A percentile compares a stretch with the other conserved stretches of the same genome.
phyloP scores from a whole-genome alignment of 306 rosid species.

The Quercus cerris region DNA sequence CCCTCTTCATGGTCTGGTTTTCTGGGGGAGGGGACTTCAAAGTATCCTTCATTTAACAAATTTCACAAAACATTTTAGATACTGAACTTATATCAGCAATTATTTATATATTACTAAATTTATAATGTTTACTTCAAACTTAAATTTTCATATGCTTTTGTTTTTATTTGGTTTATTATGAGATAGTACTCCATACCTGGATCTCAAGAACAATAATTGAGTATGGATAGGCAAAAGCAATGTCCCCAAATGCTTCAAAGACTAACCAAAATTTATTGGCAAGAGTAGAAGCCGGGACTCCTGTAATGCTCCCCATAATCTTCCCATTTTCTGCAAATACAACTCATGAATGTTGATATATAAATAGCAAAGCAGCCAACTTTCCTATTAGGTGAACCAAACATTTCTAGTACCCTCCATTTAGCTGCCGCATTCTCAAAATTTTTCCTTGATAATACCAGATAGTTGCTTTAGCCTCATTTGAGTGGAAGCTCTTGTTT shows the following conservation, averaged over 20 bases:
- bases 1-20: constrained; percentile 79
- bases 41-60: constrained; percentile 61
- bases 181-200: constrained; percentile 41
- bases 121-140: not conserved
- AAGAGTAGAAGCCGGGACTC: constrained; percentile 55
- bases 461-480: not conserved
- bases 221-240: constrained; percentile 90
- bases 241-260: constrained; percentile 80
- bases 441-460: not conserved
- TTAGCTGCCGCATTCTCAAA: not conserved
- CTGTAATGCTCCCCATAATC: constrained; percentile 64
- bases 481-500: not conserved
- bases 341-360: not conserved
- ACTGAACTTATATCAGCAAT: not conserved
- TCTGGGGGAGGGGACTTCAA: constrained; percentile 79
- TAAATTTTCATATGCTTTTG: not conserved
- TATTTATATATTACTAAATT: too few relatives aligned
- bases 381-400: not conserved
- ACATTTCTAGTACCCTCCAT: not conserved
- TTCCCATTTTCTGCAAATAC: constrained; percentile 62
- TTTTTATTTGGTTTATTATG: not conserved
- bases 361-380: not conserved
- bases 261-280: constrained; percentile 55
- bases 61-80: constrained; percentile 2
- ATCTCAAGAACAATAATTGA: constrained; percentile 69